A percentile compares a stretch with the other conserved stretches of the same genome.
phyloP scores from a whole-genome alignment of 768 basidiomycete species.

The Tylopilus rubrobrunneus region DNA sequence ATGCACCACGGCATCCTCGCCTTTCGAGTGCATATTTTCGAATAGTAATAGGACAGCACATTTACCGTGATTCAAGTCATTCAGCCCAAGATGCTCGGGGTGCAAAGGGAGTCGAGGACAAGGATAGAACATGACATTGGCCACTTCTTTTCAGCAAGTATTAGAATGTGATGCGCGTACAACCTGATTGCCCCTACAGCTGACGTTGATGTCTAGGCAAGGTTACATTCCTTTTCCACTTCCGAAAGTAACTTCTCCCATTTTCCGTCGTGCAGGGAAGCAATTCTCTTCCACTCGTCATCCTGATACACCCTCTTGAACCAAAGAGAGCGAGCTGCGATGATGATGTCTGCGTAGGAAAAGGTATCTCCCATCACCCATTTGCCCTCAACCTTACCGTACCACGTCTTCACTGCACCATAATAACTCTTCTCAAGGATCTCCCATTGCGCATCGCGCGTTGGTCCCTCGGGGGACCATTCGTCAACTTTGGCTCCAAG shows the following conservation, averaged over 20 bases:
- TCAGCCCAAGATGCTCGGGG: conserved; percentile 27
- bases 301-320: conserved; percentile 16
- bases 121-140: conserved; percentile 21
- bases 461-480: conserved; percentile 34
- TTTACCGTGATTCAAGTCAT: no score
- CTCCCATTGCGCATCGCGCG: conserved; percentile 27
- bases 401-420: conserved; percentile 13
- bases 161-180: no score
- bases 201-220: background rate
- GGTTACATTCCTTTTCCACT: conserved; percentile 25
- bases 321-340: conserved; percentile 15
- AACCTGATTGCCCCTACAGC: background rate
- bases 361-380: conserved; percentile 19
- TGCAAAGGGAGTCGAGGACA: background rate
- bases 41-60: no score
- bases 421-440: conserved; percentile 11
- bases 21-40: no score
- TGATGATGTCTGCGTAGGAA: conserved; percentile 27
- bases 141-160: no score
- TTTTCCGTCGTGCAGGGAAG: conserved; percentile 23
- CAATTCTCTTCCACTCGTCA: conserved; percentile 27
- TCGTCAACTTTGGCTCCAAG: conserved; percentile 39
- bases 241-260: conserved; percentile 24
- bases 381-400: conserved; percentile 22
- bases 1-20: no score